Evolutionary conservation across 2,329 filamentous ascomycete species (phyloP).

Genomic region (Xylariaceae sp.): DNA sequence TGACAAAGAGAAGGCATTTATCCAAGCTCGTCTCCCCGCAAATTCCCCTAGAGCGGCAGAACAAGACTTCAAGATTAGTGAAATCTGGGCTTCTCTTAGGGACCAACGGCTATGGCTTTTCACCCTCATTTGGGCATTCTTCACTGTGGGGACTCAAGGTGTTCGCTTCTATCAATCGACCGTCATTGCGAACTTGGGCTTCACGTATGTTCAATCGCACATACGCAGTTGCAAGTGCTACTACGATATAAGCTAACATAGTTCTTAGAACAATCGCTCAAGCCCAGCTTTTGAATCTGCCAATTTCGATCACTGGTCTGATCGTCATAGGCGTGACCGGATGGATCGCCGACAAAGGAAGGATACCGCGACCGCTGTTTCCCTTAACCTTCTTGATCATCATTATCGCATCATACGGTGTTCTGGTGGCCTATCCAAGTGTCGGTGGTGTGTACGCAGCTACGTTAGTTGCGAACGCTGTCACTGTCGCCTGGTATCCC

Average conservation of each 20-base stretch:
- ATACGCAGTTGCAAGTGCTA: not conserved
- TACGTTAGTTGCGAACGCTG: conserved; percentile 42
- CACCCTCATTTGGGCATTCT: conserved; percentile 44
- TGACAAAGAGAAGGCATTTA: conserved; percentile 41
- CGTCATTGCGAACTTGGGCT: conserved; percentile 40
- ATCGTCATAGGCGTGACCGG: conserved; percentile 42
- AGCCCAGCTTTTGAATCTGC: conserved; percentile 49
- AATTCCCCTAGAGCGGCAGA: conserved; percentile 42
- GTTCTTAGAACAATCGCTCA: conserved; percentile 40
- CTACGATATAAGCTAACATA: not conserved
- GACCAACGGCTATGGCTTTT: conserved; percentile 44
- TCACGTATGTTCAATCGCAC: conserved; percentile 33
- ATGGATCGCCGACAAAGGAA: conserved; percentile 40
- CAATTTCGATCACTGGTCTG: conserved; percentile 41
- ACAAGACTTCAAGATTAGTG: conserved; percentile 37
- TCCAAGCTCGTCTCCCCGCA: conserved; percentile 40
- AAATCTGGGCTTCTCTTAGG: conserved; percentile 38
- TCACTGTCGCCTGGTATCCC: conserved; percentile 44
- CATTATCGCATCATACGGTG: conserved; percentile 44
- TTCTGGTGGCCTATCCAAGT: conserved; percentile 44
- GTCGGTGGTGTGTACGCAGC: conserved; percentile 47
- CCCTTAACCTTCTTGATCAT: conserved; percentile 42
- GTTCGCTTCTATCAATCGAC: conserved; percentile 43
- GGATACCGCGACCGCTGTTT: conserved; percentile 42
- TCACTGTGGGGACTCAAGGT: conserved; percentile 44